phyloP scores from a whole-genome alignment of 768 basidiomycete genomes.

The Leccinum longicurvipes region DNA sequence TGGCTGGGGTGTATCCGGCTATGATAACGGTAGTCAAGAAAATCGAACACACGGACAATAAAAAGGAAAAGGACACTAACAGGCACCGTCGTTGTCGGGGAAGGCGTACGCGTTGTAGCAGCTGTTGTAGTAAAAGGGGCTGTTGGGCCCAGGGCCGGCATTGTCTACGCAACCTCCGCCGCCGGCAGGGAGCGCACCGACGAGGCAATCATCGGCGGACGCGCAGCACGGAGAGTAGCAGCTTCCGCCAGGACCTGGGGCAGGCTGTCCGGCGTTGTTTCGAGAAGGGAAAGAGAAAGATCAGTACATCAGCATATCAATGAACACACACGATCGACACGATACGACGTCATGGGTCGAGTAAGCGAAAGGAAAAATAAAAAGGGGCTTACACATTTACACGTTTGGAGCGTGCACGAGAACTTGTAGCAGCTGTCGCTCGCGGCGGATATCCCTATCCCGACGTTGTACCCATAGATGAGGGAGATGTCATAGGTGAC shows the following conservation, averaged over 20 bases:
- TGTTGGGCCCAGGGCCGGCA: not conserved
- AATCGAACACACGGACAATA: not conserved
- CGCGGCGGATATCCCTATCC: conserved; percentile 18
- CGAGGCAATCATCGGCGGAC: not conserved
- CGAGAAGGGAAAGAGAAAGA: not conserved
- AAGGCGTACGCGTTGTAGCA: conserved; percentile 12
- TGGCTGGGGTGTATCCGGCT: conserved; percentile 17
- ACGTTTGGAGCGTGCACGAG: conserved; percentile 15
- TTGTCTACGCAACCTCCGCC: not conserved
- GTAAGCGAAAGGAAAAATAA: not conserved
- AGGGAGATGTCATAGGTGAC: conserved; percentile 24
- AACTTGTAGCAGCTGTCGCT: conserved; percentile 14
- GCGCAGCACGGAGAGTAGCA: conserved; percentile 23
- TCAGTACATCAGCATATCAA: not conserved
- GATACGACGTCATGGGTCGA: not conserved
- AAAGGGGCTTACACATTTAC: conserved; percentile 13
- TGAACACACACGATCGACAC: not conserved
- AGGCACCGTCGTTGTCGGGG: conserved; percentile 21
- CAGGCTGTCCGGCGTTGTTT: conserved; percentile 4
- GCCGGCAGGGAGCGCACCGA: not conserved
- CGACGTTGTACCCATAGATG: conserved; percentile 23
- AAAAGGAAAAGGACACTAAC: conserved; percentile 2
- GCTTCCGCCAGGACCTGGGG: conserved; percentile 15
- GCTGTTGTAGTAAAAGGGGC: not conserved
- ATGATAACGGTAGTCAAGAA: not conserved